These are phyloP conservation scores for Syncephalastrum contaminatum DNA, from an alignment of 371 early-diverging fungal genomes.

Conservation along the genomic window DNA sequence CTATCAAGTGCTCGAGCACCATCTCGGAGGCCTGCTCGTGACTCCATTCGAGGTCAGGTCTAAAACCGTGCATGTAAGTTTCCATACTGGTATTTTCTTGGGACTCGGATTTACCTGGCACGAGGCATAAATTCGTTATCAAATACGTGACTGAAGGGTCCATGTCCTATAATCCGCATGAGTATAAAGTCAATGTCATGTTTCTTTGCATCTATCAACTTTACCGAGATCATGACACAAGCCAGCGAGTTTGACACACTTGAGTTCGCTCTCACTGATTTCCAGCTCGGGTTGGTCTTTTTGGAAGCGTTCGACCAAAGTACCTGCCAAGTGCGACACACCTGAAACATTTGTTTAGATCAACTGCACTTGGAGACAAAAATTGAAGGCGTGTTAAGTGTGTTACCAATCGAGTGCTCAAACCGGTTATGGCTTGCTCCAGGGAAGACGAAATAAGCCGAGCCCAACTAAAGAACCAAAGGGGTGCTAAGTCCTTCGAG, in stretches of 20 bases:
- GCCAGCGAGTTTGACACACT: conserved; percentile 90
- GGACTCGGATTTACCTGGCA: conserved; percentile 31
- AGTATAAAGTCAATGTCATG: background rate
- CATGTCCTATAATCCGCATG: conserved; percentile 61
- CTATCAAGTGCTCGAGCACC: conserved; percentile 87
- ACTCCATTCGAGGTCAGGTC: conserved; percentile 76
- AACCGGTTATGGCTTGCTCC: conserved; percentile 92
- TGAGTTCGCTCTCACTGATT: conserved; percentile 76
- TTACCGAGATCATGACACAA: conserved; percentile 93
- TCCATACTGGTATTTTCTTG: background rate
- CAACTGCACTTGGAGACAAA: background rate
- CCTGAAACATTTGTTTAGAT: conserved; percentile 33
- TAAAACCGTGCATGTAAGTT: conserved; percentile 1
- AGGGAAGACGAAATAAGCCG: conserved; percentile 89
- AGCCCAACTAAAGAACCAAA: conserved; percentile 31
- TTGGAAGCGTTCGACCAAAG: conserved; percentile 68
- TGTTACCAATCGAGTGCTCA: conserved; percentile 82
- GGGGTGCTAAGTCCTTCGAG: background rate
- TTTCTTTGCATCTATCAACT: background rate
- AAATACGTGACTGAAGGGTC: conserved; percentile 95
- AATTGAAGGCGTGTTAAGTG: background rate
- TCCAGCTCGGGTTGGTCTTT: conserved; percentile 79
- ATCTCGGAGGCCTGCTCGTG: conserved; percentile 88
- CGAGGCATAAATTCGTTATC: conserved; percentile 83
- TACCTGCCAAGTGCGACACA: conserved; percentile 81